A percentile compares a stretch with the other conserved stretches of the same genome.
These are phyloP conservation scores for Tetraselmis striata DNA, from an alignment of 139 green algal genomes.

Conservation along the genomic window DNA sequence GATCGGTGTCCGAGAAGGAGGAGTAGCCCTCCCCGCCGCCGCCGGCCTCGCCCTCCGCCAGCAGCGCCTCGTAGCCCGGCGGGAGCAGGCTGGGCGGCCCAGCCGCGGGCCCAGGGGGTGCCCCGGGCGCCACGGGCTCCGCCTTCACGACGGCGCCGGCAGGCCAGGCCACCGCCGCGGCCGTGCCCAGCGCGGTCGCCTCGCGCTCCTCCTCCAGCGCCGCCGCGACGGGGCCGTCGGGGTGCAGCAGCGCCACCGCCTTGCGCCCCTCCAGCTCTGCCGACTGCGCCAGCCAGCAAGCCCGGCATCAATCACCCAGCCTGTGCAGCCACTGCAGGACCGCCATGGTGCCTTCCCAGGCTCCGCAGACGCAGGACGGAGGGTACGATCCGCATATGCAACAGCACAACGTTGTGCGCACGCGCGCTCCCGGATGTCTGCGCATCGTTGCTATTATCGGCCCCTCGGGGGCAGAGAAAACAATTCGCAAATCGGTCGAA, in stretches of 20 bases:
- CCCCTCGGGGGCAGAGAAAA: too few relatives aligned
- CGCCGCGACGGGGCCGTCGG: slow-evolving; percentile 12
- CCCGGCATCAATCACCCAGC: too few relatives aligned
- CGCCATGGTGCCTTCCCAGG: too few relatives aligned
- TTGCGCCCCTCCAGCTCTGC: slow-evolving; percentile 30
- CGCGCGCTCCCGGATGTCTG: too few relatives aligned
- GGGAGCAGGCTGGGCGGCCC: background rate
- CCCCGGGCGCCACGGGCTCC: background rate
- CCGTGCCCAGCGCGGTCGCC: background rate
- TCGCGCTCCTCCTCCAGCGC: slow-evolving; percentile 8
- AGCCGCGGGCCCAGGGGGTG: background rate
- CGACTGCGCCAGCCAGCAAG: too few relatives aligned
- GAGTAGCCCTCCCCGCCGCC: slow-evolving; percentile 24
- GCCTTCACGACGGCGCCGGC: background rate
- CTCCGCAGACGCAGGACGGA: too few relatives aligned
- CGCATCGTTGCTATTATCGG: too few relatives aligned
- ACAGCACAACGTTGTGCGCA: too few relatives aligned
- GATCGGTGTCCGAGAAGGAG: slow-evolving; percentile 30
- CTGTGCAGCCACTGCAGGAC: too few relatives aligned
- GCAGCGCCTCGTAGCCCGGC: background rate
- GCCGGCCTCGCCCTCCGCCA: background rate
- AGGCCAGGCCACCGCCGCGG: background rate
- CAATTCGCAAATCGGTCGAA: too few relatives aligned
- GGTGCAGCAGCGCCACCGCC: slow-evolving; percentile 38
- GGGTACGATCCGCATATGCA: too few relatives aligned